Evolutionary conservation across 2,329 filamentous ascomycete genomes (phyloP), one percentile per base, ranked within the genome.

Genomic region (Didymella pomorum): DNA sequence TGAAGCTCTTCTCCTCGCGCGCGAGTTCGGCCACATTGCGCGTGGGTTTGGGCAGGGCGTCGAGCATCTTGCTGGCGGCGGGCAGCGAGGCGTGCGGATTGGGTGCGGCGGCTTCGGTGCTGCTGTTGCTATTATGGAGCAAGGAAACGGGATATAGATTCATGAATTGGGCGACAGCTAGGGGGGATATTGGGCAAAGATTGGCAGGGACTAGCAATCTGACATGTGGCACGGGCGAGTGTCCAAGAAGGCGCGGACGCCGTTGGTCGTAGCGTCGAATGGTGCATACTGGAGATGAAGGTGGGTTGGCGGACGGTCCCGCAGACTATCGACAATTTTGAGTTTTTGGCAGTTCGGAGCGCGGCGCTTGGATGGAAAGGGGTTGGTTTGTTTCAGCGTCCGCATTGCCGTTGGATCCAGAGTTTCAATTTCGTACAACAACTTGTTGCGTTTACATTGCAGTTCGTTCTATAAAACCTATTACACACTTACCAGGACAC

Each of bases 1-100:
- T 71, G 60, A 82, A 79, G 37, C 75, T 71, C 39, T 70, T 71
- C 67, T 82, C 80, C 59, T 80, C 74, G 51, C 69, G 66, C 18
- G 73, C 74, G 54, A 82, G 78, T 35, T 76, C 71, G 21, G 71
- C 65, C 29, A 81, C 75, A 37, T 78, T 75, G 57, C 66, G 67
- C 4, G 75, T 66, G 4, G 75, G 74, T n/a, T 67, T 70, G 63
- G 68, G 73, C 53, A 76, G 70, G 21, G 59, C 57, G 23, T 63
- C 61, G 39, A 46, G 44, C 58, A 60, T 60, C 29, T 53, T 60
- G 31, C 35, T 39, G 35, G 21, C 6, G 47, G 21, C 25, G 63
- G 65, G 25, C 58, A 58, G 61, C 58, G 56, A 31, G 29, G 25
- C 18, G 47, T 43, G 42, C 10, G 54, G 31, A 20, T 16, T 47